Conservation (phyloP, 441 rosid species). For the Dalechampia spathulata region DNA sequence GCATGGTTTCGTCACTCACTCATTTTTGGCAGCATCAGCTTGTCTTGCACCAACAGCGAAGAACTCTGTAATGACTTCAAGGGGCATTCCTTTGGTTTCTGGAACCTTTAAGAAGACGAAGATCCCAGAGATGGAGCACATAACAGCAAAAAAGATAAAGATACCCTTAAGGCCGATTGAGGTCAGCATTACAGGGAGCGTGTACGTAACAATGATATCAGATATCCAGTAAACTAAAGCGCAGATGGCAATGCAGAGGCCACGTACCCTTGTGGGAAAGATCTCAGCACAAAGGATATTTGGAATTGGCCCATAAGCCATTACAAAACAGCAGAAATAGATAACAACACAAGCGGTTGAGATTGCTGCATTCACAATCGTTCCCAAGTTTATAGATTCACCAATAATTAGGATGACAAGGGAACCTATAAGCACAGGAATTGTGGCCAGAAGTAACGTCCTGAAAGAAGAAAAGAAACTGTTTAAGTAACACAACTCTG, state of each 20-base stretch:
- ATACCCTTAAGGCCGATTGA: slow-evolving; percentile 79
- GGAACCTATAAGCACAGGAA: slow-evolving; percentile 65
- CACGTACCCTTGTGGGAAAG: slow-evolving; percentile 97
- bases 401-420: slow-evolving; percentile 54
- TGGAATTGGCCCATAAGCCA: slow-evolving; percentile 92
- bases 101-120: slow-evolving; percentile 89
- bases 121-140: slow-evolving; percentile 57
- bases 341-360: slow-evolving; percentile 69
- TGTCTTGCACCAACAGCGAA: slow-evolving; percentile 83
- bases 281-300: slow-evolving; percentile 94
- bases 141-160: slow-evolving; percentile 63
- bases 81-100: slow-evolving; percentile 99
- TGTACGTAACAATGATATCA: slow-evolving; percentile 74
- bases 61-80: slow-evolving; percentile 92
- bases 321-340: slow-evolving; percentile 91
- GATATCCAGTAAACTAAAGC: slow-evolving; percentile 80
- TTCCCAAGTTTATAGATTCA: slow-evolving; percentile 39
- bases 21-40: slow-evolving; percentile 28
- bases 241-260: slow-evolving; percentile 89
- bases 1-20: slow-evolving; percentile 15
- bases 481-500: not conserved
- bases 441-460: slow-evolving; percentile 68
- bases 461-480: slow-evolving; percentile 31
- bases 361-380: slow-evolving; percentile 53
- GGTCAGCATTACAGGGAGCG: slow-evolving; percentile 61